A percentile compares a stretch with the other conserved stretches of the same genome.
These are phyloP conservation scores for Cinnamomum chago DNA, from an alignment of 164 flowering plant genomes.

Conservation along the genomic window DNA sequence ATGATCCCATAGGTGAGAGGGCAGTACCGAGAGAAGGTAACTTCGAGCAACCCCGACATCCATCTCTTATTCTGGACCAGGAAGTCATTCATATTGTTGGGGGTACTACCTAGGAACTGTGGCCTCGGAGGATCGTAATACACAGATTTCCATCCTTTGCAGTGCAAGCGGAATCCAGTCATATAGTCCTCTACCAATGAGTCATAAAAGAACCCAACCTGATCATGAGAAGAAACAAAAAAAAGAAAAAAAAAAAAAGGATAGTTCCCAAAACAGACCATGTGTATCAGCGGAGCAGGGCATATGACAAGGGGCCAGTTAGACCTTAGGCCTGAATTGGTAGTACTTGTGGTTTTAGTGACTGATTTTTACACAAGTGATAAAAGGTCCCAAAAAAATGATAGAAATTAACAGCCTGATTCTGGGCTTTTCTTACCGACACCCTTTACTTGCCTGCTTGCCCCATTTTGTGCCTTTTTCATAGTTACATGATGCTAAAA, in stretches of 20 bases:
- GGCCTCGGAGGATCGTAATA: slow-evolving; percentile 4
- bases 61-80: slow-evolving; percentile 5
- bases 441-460: too few relatives aligned
- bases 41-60: neutral
- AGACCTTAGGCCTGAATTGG: too few relatives aligned
- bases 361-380: too few relatives aligned
- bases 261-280: too few relatives aligned
- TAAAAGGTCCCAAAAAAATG: too few relatives aligned
- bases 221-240: neutral
- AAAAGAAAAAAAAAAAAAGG: neutral
- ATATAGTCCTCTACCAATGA: slow-evolving; percentile 11
- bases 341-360: too few relatives aligned
- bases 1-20: neutral
- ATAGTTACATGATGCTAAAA: too few relatives aligned
- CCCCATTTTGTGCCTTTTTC: too few relatives aligned
- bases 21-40: neutral
- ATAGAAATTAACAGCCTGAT: too few relatives aligned
- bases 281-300: too few relatives aligned
- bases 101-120: neutral
- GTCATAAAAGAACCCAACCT: slow-evolving; percentile 11
- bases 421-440: too few relatives aligned
- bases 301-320: too few relatives aligned
- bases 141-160: slow-evolving; percentile 5
- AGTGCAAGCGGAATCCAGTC: slow-evolving; percentile 5
- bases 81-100: neutral